A percentile compares a stretch with the other conserved stretches of the same genome.
phyloP scores from a whole-genome alignment of 2,329 filamentous ascomycete species.

The Colletotrichum musicola region DNA sequence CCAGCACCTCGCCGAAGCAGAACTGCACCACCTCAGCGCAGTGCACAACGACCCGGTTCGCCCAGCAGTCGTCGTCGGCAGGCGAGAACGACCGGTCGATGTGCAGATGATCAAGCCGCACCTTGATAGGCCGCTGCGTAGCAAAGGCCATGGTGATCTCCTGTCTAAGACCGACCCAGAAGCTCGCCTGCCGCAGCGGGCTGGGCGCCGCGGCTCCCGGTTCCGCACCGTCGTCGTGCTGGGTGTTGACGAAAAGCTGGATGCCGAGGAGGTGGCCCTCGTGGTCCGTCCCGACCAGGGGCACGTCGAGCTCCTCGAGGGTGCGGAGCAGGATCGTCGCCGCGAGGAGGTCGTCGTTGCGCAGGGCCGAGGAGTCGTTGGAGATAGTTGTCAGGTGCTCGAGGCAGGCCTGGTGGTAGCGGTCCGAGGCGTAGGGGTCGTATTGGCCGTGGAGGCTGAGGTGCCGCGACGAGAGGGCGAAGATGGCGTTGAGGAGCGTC shows the following conservation, averaged over 20 bases:
- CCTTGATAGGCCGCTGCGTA: constrained; percentile 58
- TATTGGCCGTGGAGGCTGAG: constrained; percentile 57
- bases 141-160: constrained; percentile 70
- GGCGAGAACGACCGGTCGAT: constrained; percentile 63
- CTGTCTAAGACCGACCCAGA: constrained; percentile 69
- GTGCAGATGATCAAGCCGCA: constrained; percentile 62
- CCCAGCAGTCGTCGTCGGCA: constrained; percentile 66
- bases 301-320: constrained; percentile 63
- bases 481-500: constrained; percentile 65
- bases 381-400: constrained; percentile 53
- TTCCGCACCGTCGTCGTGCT: constrained; percentile 42
- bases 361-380: constrained; percentile 50
- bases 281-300: constrained; percentile 54
- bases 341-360: constrained; percentile 66
- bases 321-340: constrained; percentile 69
- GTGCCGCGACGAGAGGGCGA: constrained; percentile 66
- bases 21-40: constrained; percentile 74
- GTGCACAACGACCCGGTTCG: constrained; percentile 71
- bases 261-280: constrained; percentile 62
- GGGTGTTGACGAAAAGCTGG: constrained; percentile 59
- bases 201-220: constrained; percentile 51
- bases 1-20: constrained; percentile 64
- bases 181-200: constrained; percentile 64
- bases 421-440: constrained; percentile 62
- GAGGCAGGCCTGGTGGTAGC: constrained; percentile 66